Base-by-base conservation (phyloP, 306 rosid species). In the Begonia peltatifolia region DNA sequence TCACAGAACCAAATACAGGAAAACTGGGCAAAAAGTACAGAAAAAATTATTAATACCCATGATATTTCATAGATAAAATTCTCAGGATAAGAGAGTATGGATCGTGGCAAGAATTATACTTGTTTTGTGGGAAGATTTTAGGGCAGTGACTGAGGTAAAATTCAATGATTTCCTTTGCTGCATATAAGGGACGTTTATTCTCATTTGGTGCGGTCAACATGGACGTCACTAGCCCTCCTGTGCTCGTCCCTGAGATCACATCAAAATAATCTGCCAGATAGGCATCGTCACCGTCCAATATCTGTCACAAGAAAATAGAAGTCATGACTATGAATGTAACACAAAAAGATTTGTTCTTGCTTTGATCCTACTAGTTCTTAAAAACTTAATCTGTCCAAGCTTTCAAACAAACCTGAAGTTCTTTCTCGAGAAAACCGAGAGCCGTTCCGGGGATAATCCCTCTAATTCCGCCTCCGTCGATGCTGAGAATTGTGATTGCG, bases 381-480 rank as follows among this genome's bases (percentile, higher is more conserved):
- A n/a, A n/a, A n/a, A 30, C 38, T 30, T 30, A 30, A 30, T 30
- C 38, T 30, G 38, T 7, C 9, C 8, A 30, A 30, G 38, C 6
- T 5, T 4, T 30, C 9, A 9, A 25, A 15, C 14, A 9, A 54
- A 74, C 87, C 93, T 82, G 92, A 54, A 87, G 94, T 58, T 87
- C 69, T 30, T 5, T 30, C 38, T 30, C 38, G 1, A 30, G 9
- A 30, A 30, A 30, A 5, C 38, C 0, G 65, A 63, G 76, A 43
- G 81, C 69, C 9, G 73, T 63, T 16, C 81, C 90, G 0, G 96
- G 85, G 44, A 87, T 87, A 50, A 81, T 66, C 9, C 93, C 94
- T 61, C 94, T 74, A 11, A 88, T 75, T 7, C 94, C 94, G 41
- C 93, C 94, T 4, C 94, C 96, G 58, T 88, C 96, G 8, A 88